Conservation (phyloP, 1,284 basidiomycete species). For the Meripilus lineatus region DNA sequence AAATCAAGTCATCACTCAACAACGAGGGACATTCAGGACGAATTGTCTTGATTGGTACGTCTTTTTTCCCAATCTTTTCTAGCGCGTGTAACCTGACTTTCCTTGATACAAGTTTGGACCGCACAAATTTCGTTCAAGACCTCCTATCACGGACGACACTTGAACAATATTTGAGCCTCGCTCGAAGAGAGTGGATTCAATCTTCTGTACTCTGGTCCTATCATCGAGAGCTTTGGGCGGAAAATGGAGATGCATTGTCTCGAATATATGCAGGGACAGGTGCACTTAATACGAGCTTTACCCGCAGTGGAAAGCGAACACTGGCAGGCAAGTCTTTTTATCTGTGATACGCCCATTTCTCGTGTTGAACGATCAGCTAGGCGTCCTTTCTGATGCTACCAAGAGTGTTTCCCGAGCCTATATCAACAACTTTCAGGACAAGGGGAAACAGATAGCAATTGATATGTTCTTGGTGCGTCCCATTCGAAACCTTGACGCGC, state of each 20-base stretch:
- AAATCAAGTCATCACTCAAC: constrained; percentile 72
- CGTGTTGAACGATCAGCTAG: constrained; percentile 29
- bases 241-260: constrained; percentile 88
- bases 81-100: background rate
- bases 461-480: constrained; percentile 84
- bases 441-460: constrained; percentile 90
- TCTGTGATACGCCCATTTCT: constrained; percentile 8
- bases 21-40: constrained; percentile 88
- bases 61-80: background rate
- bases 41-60: constrained; percentile 94
- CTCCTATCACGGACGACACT: constrained; percentile 78
- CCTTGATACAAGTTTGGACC: constrained; percentile 64
- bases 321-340: constrained; percentile 54
- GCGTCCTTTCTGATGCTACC: constrained; percentile 91
- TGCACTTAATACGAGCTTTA: constrained; percentile 93
- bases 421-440: constrained; percentile 98
- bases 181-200: constrained; percentile 71
- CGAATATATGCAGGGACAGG: constrained; percentile 97
- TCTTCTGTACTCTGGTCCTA: constrained; percentile 74
- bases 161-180: constrained; percentile 67
- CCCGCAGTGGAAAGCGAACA: constrained; percentile 90
- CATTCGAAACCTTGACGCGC: background rate
- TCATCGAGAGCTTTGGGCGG: constrained; percentile 95
- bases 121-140: constrained; percentile 98
- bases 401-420: constrained; percentile 95